Evolutionary conservation across 139 green algal species (phyloP).

Genomic region (Yamagishiella unicocca): DNA sequence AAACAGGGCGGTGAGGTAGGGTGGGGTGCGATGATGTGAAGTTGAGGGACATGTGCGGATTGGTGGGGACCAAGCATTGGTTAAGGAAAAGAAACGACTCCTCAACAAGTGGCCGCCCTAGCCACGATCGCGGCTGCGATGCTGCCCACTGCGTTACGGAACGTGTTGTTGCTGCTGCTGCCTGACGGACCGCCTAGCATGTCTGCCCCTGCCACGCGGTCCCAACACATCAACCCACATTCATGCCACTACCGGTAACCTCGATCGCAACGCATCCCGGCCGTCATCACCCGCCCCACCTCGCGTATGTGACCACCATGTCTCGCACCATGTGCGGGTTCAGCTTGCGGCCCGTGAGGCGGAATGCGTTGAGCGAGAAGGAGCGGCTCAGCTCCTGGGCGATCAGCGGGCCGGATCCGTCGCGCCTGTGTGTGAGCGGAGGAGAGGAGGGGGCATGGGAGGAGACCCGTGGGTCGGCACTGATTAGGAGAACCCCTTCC

Average conservation of each 20-base stretch:
- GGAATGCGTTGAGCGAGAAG: conserved; percentile 26
- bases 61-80: no score
- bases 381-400: conserved; percentile 5
- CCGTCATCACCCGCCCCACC: neutral
- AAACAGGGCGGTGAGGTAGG: no score
- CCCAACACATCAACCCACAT: no score
- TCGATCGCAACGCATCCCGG: neutral
- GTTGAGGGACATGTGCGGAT: neutral
- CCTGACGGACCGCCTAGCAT: neutral
- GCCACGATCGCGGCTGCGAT: no score
- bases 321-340: conserved; percentile 38
- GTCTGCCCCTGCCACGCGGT: no score
- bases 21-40: no score
- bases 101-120: no score
- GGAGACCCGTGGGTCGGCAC: neutral
- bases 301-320: conserved; percentile 28
- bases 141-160: no score
- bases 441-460: neutral
- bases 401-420: conserved; percentile 15
- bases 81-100: neutral
- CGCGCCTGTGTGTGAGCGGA: neutral
- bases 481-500: neutral
- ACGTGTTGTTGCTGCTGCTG: no score
- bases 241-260: no score
- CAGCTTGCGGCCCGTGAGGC: conserved; percentile 8